Base-by-base conservation (phyloP, 164 flowering plant species). In the Magnolia changhungtana region DNA sequence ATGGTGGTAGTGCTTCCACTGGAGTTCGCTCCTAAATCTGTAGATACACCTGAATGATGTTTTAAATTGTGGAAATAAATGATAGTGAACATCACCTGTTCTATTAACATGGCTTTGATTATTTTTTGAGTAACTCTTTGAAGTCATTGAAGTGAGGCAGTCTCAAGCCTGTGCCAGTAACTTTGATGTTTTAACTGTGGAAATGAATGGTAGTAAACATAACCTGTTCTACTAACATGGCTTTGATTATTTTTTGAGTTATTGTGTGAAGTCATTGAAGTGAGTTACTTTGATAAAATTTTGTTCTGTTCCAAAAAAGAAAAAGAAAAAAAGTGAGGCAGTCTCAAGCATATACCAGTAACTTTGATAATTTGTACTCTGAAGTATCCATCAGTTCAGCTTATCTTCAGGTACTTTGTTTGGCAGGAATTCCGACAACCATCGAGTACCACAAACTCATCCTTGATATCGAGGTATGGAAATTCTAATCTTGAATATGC, bases 381-480 rank as follows among this genome's bases (percentile, higher is more conserved):
- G 4, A 20, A 45, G n/a, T 63, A 29, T 58, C 69, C 66, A 14
- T 13, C 27, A 8, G 16, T 71, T 66, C 13, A 45, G 65, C 23
- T n/a, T 7, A 59, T 68, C 21, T 29, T 80, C 14, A 23, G 2
- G 5, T 50, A 19, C 58, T 50, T 74, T 55, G 66, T 75, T 75
- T 63, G 68, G 73, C 89, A 94, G 98, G 98, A 24, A 90, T 94
- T 78, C 98, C 99, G 50, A 96, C 98, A 68, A 96, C 99, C 55
- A 94, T 96, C 55, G 99, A 94, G 0, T 96, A 94, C 87, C 99
- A 96, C 78, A 96, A 96, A 79, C 97, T 96, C 49, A 96, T 96
- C 81, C 94, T 96, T 78, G 98, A 96, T 14, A 75, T 91, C 69
- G 98, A 96, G 98, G 99, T 92, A 51, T 1, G 79, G 14, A 76